Evolutionary conservation across 129 eudicot genomes (phyloP).

Genomic region (Flaveria ramosissima): DNA sequence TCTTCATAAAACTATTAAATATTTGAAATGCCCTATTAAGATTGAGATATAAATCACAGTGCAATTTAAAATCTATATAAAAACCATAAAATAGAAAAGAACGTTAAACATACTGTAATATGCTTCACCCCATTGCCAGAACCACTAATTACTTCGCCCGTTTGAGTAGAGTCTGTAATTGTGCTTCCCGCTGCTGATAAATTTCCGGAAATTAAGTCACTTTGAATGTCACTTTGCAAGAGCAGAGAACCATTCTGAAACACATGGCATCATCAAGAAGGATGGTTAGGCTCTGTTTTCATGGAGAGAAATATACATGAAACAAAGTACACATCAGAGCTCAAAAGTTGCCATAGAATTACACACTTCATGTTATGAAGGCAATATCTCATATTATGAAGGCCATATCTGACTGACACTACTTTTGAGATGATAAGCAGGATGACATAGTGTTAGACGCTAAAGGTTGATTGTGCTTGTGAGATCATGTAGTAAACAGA

Average conservation of each 20-base stretch:
- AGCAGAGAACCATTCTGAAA: conserved; percentile 56
- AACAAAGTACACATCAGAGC: background rate
- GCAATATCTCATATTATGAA: conserved; percentile 20
- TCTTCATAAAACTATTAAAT: conserved; percentile 1
- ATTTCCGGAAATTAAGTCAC: conserved; percentile 62
- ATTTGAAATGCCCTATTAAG: conserved; percentile 17
- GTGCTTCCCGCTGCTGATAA: conserved; percentile 68
- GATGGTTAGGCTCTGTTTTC: conserved; percentile 16
- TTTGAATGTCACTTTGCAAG: conserved; percentile 54
- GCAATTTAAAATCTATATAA: background rate
- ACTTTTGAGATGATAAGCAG: conserved; percentile 10
- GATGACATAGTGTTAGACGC: conserved; percentile 7
- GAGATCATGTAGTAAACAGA: background rate
- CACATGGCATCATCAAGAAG: conserved; percentile 18
- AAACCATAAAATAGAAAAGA: conserved; percentile 13
- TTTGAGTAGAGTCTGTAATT: conserved; percentile 68
- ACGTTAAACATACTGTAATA: conserved; percentile 50
- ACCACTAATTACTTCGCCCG: conserved; percentile 75
- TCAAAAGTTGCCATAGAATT: background rate
- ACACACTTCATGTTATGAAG: conserved; percentile 13
- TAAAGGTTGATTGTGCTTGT: conserved; percentile 8
- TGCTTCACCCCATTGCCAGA: conserved; percentile 59
- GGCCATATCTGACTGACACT: conserved; percentile 21
- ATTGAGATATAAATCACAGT: background rate
- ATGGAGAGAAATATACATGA: conserved; percentile 6